Conservation (phyloP, 768 basidiomycete species). For the Leccinum subgranulosum region DNA sequence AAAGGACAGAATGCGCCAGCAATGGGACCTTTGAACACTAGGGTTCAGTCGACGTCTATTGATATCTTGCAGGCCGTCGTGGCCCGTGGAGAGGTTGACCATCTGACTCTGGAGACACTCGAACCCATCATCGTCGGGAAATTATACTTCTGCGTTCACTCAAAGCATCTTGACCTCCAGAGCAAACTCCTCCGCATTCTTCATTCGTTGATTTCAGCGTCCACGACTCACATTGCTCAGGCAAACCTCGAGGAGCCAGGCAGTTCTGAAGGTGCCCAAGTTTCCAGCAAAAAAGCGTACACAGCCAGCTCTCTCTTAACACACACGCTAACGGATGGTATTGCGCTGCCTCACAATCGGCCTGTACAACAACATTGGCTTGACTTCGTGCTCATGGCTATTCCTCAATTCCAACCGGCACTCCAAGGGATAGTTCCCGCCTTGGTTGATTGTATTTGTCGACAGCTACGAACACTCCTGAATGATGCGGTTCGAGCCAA, state of each 20-base stretch:
- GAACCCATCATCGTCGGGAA: constrained; percentile 73
- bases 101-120: constrained; percentile 53
- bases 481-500: constrained; percentile 51
- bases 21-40: constrained; percentile 60
- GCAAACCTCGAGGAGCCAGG: constrained; percentile 33
- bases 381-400: constrained; percentile 90
- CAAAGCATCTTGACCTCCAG: constrained; percentile 74
- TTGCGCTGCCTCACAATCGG: constrained; percentile 64
- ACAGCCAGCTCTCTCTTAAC: constrained; percentile 69
- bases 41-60: constrained; percentile 70
- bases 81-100: constrained; percentile 76
- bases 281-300: constrained; percentile 35
- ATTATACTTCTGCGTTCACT: constrained; percentile 71
- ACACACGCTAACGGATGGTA: constrained; percentile 78
- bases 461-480: constrained; percentile 59
- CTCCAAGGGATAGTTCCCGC: constrained; percentile 66
- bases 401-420: constrained; percentile 78
- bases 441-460: constrained; percentile 75
- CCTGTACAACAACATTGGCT: constrained; percentile 93
- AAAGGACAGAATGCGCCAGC: constrained; percentile 40
- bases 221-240: constrained; percentile 36
- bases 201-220: constrained; percentile 77
- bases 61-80: constrained; percentile 83
- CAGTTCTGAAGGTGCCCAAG: constrained; percentile 33
- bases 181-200: constrained; percentile 91